Evolutionary conservation across 2,329 filamentous ascomycete species (phyloP).

Genomic region (Truncatella angustata): DNA sequence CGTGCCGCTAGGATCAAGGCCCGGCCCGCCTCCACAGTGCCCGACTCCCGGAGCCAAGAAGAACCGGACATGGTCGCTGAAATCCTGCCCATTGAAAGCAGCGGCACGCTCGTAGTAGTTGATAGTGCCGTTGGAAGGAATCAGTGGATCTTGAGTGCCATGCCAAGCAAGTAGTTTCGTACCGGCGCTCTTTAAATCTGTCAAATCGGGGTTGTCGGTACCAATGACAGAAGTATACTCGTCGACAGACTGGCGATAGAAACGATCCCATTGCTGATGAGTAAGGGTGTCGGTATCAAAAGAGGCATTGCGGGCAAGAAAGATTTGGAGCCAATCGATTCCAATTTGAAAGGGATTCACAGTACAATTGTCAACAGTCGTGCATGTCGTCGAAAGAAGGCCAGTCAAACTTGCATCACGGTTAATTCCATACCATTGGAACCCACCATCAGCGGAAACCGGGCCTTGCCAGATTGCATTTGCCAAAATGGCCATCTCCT

Average conservation of each 20-base stretch:
- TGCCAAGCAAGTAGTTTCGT: constrained; percentile 17
- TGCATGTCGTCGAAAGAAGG: neutral
- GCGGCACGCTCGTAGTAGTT: constrained; percentile 28
- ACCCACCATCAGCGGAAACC: neutral
- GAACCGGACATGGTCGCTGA: constrained; percentile 47
- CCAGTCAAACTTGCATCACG: neutral
- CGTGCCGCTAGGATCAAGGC: constrained; percentile 3
- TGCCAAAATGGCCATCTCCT: neutral
- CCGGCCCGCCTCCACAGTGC: constrained; percentile 35
- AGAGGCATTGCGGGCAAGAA: constrained; percentile 1
- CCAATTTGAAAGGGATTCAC: neutral
- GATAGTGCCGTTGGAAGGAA: constrained; percentile 29
- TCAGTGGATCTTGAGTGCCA: constrained; percentile 30
- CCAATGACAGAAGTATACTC: constrained; percentile 7
- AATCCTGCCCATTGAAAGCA: constrained; percentile 22
- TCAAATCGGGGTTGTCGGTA: constrained; percentile 4
- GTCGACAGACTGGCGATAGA: constrained; percentile 4
- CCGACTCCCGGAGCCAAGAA: constrained; percentile 49
- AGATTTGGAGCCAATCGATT: neutral
- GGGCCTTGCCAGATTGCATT: constrained; percentile 3
- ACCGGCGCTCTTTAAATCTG: neutral
- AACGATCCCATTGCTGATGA: neutral
- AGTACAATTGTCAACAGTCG: constrained; percentile 2
- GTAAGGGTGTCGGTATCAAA: neutral
- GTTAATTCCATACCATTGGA: constrained; percentile 3